A percentile compares a stretch with the other conserved stretches of the same genome.
These are phyloP conservation scores for Ogataea wickerhamii DNA, from an alignment of 805 yeast species.

Conservation along the genomic window DNA sequence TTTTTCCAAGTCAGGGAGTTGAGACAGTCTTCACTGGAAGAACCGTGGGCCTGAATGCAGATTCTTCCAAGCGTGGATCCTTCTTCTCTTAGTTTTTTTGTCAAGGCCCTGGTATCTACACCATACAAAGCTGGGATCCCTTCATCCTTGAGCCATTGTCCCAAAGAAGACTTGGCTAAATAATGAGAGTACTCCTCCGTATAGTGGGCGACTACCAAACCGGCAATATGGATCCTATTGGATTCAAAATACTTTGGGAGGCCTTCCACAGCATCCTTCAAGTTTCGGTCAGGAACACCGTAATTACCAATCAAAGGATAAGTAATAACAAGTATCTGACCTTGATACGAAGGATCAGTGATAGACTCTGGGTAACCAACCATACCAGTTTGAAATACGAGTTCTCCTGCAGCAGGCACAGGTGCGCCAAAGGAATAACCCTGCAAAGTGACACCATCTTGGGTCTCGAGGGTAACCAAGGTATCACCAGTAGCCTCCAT, in stretches of 20 bases:
- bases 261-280: conserved; percentile 68
- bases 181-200: conserved; percentile 94
- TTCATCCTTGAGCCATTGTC: conserved; percentile 88
- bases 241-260: conserved; percentile 94
- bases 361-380: conserved; percentile 98
- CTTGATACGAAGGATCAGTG: conserved; percentile 97
- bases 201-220: conserved; percentile 93
- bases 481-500: conserved; percentile 80
- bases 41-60: conserved; percentile 49
- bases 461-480: conserved; percentile 82
- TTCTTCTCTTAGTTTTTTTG: conserved; percentile 85
- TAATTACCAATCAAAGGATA: conserved; percentile 97
- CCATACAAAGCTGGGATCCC: conserved; percentile 96
- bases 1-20: conserved; percentile 49
- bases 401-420: conserved; percentile 87
- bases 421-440: conserved; percentile 98
- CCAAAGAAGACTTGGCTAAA: conserved; percentile 88
- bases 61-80: conserved; percentile 95
- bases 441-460: conserved; percentile 80
- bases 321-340: conserved; percentile 94
- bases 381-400: conserved; percentile 99
- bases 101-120: conserved; percentile 92
- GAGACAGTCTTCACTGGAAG: conserved; percentile 33
- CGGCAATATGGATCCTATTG: conserved; percentile 88
- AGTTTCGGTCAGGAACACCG: conserved; percentile 92